These are phyloP conservation scores for Bruguiera parviflora DNA, from an alignment of 345 rosid species.

Conservation along the genomic window DNA sequence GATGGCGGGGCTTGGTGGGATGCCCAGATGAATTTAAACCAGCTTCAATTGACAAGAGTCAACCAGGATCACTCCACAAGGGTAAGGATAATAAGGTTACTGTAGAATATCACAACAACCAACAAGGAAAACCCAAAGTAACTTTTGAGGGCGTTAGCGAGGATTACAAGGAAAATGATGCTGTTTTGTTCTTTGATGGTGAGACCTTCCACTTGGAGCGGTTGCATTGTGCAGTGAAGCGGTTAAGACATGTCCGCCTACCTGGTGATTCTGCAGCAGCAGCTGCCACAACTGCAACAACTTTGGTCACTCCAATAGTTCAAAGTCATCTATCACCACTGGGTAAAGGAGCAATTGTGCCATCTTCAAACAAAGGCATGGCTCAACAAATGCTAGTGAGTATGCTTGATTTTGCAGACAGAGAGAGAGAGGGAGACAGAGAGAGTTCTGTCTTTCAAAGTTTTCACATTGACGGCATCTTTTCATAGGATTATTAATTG, in stretches of 20 bases:
- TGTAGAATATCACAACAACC: slow-evolving; percentile 29
- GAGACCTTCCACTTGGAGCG: slow-evolving; percentile 22
- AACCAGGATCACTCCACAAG: slow-evolving; percentile 23
- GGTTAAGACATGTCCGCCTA: slow-evolving; percentile 25
- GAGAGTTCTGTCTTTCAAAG: too few relatives aligned
- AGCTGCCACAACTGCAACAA: background rate
- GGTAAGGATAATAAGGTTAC: slow-evolving; percentile 18
- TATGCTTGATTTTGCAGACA: background rate
- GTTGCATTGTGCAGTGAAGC: slow-evolving; percentile 26
- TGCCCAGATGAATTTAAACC: slow-evolving; percentile 25
- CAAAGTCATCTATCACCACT: background rate
- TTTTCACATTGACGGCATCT: too few relatives aligned
- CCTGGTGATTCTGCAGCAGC: slow-evolving; percentile 23
- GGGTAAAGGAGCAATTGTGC: slow-evolving; percentile 16
- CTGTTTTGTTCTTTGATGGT: slow-evolving; percentile 27
- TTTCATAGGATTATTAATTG: too few relatives aligned
- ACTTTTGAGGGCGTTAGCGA: slow-evolving; percentile 23
- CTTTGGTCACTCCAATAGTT: slow-evolving; percentile 9
- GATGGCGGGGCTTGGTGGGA: too few relatives aligned
- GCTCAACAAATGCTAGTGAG: slow-evolving; percentile 33
- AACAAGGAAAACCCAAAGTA: slow-evolving; percentile 20
- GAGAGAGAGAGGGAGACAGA: too few relatives aligned
- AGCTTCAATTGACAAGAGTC: slow-evolving; percentile 27
- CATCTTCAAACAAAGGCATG: slow-evolving; percentile 19
- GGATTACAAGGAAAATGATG: slow-evolving; percentile 30